A percentile compares a stretch with the other conserved stretches of the same genome.
Evolutionary conservation across 2,329 filamentous ascomycete genomes (phyloP).

Genomic region (Pezicula neosporulosa): DNA sequence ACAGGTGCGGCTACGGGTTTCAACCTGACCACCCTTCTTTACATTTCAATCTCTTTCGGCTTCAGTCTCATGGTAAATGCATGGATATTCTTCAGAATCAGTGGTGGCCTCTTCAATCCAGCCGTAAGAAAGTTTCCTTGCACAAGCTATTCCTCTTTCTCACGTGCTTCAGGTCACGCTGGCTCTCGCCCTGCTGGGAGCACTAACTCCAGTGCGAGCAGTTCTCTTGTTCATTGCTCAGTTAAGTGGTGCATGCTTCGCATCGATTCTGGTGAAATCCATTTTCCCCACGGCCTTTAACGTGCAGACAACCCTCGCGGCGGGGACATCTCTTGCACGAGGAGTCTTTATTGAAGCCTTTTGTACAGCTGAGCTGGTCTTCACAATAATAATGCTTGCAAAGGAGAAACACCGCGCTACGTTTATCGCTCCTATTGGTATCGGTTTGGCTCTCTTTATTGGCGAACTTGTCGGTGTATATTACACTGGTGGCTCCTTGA

Average conservation of each 20-base stretch:
- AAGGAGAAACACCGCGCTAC: slow-evolving; percentile 42
- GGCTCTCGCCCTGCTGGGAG: too few relatives aligned
- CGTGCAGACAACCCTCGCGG: slow-evolving; percentile 24
- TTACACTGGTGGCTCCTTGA: slow-evolving; percentile 39
- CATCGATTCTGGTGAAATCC: too few relatives aligned
- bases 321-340: slow-evolving; percentile 33
- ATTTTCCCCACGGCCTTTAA: too few relatives aligned
- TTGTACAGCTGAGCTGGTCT: slow-evolving; percentile 40
- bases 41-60: slow-evolving; percentile 15
- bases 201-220: too few relatives aligned
- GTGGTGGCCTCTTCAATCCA: slow-evolving; percentile 44
- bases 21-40: slow-evolving; percentile 22
- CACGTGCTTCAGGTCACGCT: too few relatives aligned
- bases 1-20: background rate
- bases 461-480: slow-evolving; percentile 31
- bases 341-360: slow-evolving; percentile 44
- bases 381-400: slow-evolving; percentile 43
- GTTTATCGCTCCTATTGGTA: slow-evolving; percentile 42
- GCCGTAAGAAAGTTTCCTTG: slow-evolving; percentile 24
- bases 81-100: slow-evolving; percentile 46
- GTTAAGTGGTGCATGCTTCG: too few relatives aligned
- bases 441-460: slow-evolving; percentile 40
- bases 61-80: slow-evolving; percentile 40
- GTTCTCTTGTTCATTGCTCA: too few relatives aligned
- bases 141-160: too few relatives aligned